A percentile compares a stretch with the other conserved stretches of the same genome.
Evolutionary conservation across 108 stramenopile species (phyloP).

Genomic region (Nitzschia inconspicua): DNA sequence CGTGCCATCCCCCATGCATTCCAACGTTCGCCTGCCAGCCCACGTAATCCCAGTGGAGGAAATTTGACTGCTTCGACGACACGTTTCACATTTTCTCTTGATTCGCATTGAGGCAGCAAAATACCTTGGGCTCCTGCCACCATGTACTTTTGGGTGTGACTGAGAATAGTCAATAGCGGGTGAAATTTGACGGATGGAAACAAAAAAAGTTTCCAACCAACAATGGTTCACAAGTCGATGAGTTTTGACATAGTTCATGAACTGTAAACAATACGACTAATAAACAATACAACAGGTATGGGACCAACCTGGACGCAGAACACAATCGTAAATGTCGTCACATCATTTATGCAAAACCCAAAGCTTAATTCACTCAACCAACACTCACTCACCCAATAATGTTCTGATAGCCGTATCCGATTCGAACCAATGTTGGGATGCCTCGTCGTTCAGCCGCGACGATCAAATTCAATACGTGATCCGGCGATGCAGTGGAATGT

Average conservation of each 20-base stretch:
- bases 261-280: too few species aligned
- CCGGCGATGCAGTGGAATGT: constrained; percentile 25
- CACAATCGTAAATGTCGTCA: too few species aligned
- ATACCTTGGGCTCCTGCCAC: constrained; percentile 42
- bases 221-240: too few species aligned
- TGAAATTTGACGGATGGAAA: too few species aligned
- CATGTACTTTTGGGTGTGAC: constrained; percentile 33
- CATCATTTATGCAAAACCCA: too few species aligned
- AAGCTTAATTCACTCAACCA: too few species aligned
- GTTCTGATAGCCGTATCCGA: constrained; percentile 41
- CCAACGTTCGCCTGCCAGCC: constrained; percentile 38
- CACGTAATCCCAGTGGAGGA: constrained; percentile 29
- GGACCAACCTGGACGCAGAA: too few species aligned
- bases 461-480: constrained; percentile 24
- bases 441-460: constrained; percentile 36
- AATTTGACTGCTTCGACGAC: constrained; percentile 44
- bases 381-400: too few species aligned
- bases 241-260: too few species aligned
- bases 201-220: too few species aligned
- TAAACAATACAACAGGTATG: too few species aligned
- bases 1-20: constrained; percentile 36
- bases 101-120: constrained; percentile 37
- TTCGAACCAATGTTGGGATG: constrained; percentile 38
- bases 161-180: too few species aligned
- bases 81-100: constrained; percentile 22